phyloP scores from a whole-genome alignment of 306 rosid species.

The Elaeagnus macrophylla region DNA sequence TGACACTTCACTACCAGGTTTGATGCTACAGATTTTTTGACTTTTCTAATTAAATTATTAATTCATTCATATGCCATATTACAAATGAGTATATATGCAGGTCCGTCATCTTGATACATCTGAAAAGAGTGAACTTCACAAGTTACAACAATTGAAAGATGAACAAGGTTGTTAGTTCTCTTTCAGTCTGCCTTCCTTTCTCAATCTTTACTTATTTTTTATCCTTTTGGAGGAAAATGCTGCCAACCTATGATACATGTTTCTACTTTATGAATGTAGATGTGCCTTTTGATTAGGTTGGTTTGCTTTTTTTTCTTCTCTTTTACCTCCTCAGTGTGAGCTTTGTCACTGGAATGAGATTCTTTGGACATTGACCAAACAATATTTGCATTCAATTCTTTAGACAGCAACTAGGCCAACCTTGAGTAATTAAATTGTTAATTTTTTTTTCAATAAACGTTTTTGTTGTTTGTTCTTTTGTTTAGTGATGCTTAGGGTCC shows the following conservation, averaged over 20 bases:
- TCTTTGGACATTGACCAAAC: neutral
- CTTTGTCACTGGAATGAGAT: neutral
- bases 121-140: conserved; percentile 95
- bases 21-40: conserved; percentile 4
- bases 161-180: conserved; percentile 64
- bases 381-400: no score
- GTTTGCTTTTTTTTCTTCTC: no score
- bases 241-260: neutral
- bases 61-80: neutral
- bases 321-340: neutral
- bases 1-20: conserved; percentile 99
- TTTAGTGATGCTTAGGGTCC: neutral
- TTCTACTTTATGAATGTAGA: neutral
- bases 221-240: neutral
- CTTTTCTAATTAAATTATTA: conserved; percentile 3
- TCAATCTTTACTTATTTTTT: neutral
- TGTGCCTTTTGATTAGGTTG: neutral
- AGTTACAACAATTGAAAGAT: conserved; percentile 90
- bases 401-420: no score
- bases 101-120: conserved; percentile 99
- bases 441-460: neutral
- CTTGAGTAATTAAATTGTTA: neutral
- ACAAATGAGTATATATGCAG: conserved; percentile 30
- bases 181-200: neutral
- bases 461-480: neutral